Base-by-base conservation (phyloP, 2,329 filamentous ascomycete species). In the Cytospora leucostoma region DNA sequence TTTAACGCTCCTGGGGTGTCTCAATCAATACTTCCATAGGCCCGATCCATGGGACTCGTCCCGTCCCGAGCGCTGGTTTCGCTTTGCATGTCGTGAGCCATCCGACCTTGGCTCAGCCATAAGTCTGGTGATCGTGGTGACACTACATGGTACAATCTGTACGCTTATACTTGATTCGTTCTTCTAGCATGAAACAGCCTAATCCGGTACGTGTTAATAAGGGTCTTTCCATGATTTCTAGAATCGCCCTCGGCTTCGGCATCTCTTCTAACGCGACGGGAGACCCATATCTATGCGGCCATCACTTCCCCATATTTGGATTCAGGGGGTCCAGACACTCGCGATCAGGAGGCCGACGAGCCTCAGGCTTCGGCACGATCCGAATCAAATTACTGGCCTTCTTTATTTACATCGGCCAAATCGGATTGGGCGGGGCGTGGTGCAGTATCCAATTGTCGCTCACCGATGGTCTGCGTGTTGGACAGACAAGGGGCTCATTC, bases 11-110 rank as follows among this genome's bases (percentile, higher is more conserved):
- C 53, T 37, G 61, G 51, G 17, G 35, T 35, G 61, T 66, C 55
- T 61, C 61, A 64, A 52, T 55, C 40, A 51, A 65, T 34, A 62
- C 49, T 15, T 56, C 32, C 44, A 47, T 4, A 54, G 19, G 56
- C 27, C 47, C 35, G 15, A 21, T 57, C 40, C 54, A 50, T 44
- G 51, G 59, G 62, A 44, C n/a, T 33, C 13, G 19, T 53, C 21
- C 2, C 37, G 5, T 21, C 49, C 35, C 34, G 19, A 52, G 59
- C 38, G 19, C 4, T 17, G n/a, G 15, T 35, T 56, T 52, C 32
- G 51, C 27, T 27, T 27, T 49, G 51, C 52, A 35, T 64, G 54
- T 56, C 62, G 54, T 21, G n/a, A 47, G 44, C 44, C 11, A 21
- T 10, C 4, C 8, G n/a, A 19, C 44, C 44, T 47, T 21, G 19